A percentile compares a stretch with the other conserved stretches of the same genome.
Evolutionary conservation across 108 stramenopile genomes (phyloP).

Genomic region (Cyclotella baltica): DNA sequence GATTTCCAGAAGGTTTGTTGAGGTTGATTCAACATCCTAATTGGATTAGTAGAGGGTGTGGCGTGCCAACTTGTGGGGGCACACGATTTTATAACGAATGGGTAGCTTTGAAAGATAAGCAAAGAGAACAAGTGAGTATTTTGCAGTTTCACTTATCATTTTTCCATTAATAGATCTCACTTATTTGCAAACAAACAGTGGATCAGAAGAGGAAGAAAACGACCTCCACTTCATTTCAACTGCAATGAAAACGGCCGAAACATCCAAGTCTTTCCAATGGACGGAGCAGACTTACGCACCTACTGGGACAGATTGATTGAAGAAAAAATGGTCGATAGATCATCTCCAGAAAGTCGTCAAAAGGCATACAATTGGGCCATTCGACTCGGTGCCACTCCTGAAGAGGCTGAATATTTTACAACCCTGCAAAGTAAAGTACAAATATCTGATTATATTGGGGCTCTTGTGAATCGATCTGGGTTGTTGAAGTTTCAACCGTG

Average conservation of each 20-base stretch:
- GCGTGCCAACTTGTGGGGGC: slow-evolving; percentile 29
- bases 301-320: not conserved
- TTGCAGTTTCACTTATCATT: no score
- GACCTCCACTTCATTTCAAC: no score
- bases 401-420: not conserved
- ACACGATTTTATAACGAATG: slow-evolving; percentile 8
- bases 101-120: not conserved
- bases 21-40: slow-evolving; percentile 30
- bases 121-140: not conserved
- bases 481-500: slow-evolving; percentile 1
- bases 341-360: not conserved
- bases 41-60: slow-evolving; percentile 24
- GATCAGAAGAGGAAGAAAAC: no score
- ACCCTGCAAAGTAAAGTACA: not conserved
- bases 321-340: not conserved
- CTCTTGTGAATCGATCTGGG: not conserved
- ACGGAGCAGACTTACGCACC: not conserved
- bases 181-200: no score
- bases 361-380: not conserved
- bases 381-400: not conserved
- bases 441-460: not conserved
- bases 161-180: no score
- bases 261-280: not conserved
- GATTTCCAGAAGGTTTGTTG: slow-evolving; percentile 22
- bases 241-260: not conserved